These are phyloP conservation scores for Fraxinus xanthoxyloides DNA, from an alignment of 305 asterid genomes.

Conservation along the genomic window DNA sequence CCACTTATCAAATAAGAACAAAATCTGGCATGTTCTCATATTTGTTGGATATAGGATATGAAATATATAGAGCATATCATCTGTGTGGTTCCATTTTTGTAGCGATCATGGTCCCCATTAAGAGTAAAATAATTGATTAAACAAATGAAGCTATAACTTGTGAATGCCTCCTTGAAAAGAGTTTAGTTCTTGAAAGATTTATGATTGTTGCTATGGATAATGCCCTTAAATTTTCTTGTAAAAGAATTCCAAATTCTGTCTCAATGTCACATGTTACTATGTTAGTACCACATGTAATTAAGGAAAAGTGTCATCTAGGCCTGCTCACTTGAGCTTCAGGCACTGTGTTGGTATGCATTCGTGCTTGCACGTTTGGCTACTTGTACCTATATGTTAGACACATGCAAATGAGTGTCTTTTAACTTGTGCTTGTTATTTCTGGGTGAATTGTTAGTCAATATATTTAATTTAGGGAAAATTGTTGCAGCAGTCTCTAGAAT, in stretches of 20 bases:
- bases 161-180: not conserved
- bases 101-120: not conserved
- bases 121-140: not conserved
- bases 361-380: not conserved
- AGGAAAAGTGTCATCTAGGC: not conserved
- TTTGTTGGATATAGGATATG: not conserved
- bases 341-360: not conserved
- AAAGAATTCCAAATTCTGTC: not conserved
- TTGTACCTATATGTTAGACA: not conserved
- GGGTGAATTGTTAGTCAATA: not conserved
- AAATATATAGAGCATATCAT: not conserved
- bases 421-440: not conserved
- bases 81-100: not conserved
- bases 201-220: not conserved
- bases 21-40: not conserved
- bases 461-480: not conserved
- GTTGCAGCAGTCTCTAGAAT: too few relatives aligned
- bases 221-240: not conserved
- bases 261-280: not conserved
- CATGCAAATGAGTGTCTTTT: not conserved
- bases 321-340: not conserved
- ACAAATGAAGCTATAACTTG: not conserved
- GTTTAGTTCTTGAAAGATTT: not conserved
- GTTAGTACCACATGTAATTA: not conserved
- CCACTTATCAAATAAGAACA: not conserved